Conservation (phyloP, 257 asterid genomes). For the Nicotiana sylvestris region DNA sequence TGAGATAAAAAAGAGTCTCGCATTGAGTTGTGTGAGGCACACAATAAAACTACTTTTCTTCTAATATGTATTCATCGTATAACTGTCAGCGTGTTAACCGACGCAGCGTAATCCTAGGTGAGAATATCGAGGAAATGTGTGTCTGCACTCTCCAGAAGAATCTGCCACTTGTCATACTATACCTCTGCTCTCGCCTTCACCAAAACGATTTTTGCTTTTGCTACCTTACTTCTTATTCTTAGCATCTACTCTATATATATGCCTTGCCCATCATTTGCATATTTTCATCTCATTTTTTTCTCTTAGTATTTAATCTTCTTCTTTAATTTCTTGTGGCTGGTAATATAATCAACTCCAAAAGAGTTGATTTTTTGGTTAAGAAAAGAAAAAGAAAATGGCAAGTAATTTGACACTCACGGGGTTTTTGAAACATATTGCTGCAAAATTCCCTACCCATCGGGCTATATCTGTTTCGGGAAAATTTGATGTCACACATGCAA, state of each 20-base stretch:
- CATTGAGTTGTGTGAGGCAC: too few relatives aligned
- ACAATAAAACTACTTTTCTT: background rate
- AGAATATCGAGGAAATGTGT: background rate
- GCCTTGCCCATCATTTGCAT: background rate
- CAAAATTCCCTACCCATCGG: constrained; percentile 46
- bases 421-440: constrained; percentile 51
- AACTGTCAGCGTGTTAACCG: background rate
- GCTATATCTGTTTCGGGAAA: constrained; percentile 71
- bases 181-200: too few relatives aligned
- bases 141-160: background rate
- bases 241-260: background rate
- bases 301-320: background rate
- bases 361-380: background rate
- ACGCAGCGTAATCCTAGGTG: background rate
- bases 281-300: background rate
- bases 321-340: background rate
- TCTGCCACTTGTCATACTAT: background rate
- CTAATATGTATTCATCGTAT: background rate
- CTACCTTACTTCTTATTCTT: too few relatives aligned
- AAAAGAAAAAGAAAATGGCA: background rate
- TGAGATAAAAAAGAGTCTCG: too few relatives aligned
- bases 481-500: constrained; percentile 58
- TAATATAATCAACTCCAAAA: background rate
- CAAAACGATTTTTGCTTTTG: too few relatives aligned
- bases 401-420: constrained; percentile 56